Evolutionary conservation across 371 early-diverging fungal genomes (phyloP).

Genomic region (Haplosporangium sp.): DNA sequence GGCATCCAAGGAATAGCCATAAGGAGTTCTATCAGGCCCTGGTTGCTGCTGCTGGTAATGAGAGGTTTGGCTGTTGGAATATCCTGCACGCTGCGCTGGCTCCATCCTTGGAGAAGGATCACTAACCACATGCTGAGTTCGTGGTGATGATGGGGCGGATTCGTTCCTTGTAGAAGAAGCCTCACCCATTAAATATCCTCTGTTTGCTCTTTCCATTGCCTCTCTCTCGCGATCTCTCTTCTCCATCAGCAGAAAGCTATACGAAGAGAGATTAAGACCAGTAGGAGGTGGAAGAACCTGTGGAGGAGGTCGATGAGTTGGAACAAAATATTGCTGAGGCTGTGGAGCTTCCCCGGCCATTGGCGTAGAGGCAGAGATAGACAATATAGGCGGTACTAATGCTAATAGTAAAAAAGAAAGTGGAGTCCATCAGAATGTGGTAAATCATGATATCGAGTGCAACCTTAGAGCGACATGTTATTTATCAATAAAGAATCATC

Average conservation of each 20-base stretch:
- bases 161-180: conserved; percentile 15
- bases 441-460: too few relatives aligned
- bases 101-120: conserved; percentile 31
- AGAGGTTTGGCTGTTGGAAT: not conserved
- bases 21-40: not conserved
- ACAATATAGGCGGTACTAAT: conserved; percentile 37
- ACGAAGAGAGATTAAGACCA: conserved; percentile 52
- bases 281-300: conserved; percentile 35
- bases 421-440: too few relatives aligned
- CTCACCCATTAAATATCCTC: conserved; percentile 37
- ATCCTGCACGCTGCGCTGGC: conserved; percentile 7
- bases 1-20: conserved; percentile 12
- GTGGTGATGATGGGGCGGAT: conserved; percentile 23
- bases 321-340: conserved; percentile 42
- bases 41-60: conserved; percentile 11
- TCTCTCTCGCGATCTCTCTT: conserved; percentile 55
- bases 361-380: conserved; percentile 47
- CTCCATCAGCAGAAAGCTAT: conserved; percentile 53
- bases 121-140: conserved; percentile 18
- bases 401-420: not conserved
- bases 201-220: conserved; percentile 49
- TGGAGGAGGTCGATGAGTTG: conserved; percentile 39
- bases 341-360: conserved; percentile 35
- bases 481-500: not conserved
- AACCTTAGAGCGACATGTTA: too few relatives aligned